Base-by-base conservation (phyloP, 495 filamentous ascomycete species). In the Lepraria neglecta region DNA sequence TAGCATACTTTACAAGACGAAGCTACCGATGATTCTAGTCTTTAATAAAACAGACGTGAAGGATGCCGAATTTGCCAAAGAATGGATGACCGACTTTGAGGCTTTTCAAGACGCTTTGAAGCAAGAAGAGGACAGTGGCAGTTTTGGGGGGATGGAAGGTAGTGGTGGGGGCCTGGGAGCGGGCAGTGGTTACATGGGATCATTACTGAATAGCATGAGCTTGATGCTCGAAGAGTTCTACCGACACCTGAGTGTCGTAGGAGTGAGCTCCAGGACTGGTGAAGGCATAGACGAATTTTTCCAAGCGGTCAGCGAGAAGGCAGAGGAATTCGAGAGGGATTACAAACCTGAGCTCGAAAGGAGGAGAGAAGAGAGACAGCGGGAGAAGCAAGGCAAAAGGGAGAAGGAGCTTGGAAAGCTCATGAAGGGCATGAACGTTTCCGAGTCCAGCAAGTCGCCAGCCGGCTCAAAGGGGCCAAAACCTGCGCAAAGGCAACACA, bases 81-180 rank as follows among this genome's bases (percentile, higher is more conserved):
- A 97, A 71, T 99, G 94, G 94, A 99, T 99, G 94, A 95, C 91
- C 19, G 92, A 99, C 70, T 97, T 95, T 68, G 92, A 97, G 64
- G 85, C 89, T 15, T 99, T 99, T 74, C 95, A 97, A 72, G 82
- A 81, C 35, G 94, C 94, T 44, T 74, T 99, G 38, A 78, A 83
- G 42, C 72, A 80, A 54, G 92, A 96, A 71, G 89, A 97, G 74
- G 84, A 88, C 59, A 71, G 74, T 3, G 90, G 90, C 27, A 84
- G 83, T 19, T 94, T 90, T 69, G 86, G 87, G 4, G 89, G 88
- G 24, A 75, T 82, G 1, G 89, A 91, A 66, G 87, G 89, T 31
- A 81, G 78, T 35, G 78, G 77, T 40, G 75, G 76, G 38, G 78
- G 81, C 0, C 73, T 83, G 30, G 85, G 85, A 10, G 78, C 80